Base-by-base conservation (phyloP, 2,329 filamentous ascomycete species). In the Elsinoe ampelina region DNA sequence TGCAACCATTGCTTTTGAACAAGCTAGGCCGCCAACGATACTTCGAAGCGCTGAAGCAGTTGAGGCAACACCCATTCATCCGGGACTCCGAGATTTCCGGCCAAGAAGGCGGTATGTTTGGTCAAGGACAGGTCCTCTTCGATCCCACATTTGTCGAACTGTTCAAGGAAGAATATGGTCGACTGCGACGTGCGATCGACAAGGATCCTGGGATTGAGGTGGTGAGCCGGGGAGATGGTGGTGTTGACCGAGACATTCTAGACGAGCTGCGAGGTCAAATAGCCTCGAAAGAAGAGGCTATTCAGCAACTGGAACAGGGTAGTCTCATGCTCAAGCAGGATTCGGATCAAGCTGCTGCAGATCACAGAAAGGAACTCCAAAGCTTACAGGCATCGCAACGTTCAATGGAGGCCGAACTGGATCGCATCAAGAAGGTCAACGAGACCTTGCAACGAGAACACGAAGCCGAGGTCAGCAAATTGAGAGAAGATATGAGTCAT, bases 81-180 rank as follows among this genome's bases (percentile, higher is more conserved):
- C 83, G 93, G 36, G 90, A 98, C 67, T 59, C 61, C 10, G 65
- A 66, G 17, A 58, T 63, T 7, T 59, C 51, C 13, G 60, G 59
- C 7, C 62, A 64, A 17, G 50, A 55, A 17, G 61, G 61, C 5
- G 76, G 87, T 8, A 83, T 87, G 1, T 56, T 30, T 10, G 35
- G 30, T 48, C 88, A 90, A 64, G 87, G 81, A 10, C 54, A 58
- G 7, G 52, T 55, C 35, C 54, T 64, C 11, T 93, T 97, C 61
- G 90, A 95, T 63, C 79, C 82, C 47, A 81, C 81, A 0, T 97
- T 96, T 70, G 84, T 98, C 57, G 88, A 96, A 59, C 95, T 97
- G 65, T 82, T 96, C 65, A 96, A 96, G 66, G 91, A 97, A 66
- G 95, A 95, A 67, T 97, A 95, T 68, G 92, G 87, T 65, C 85